Base-by-base conservation (phyloP, 192 early-diverging fungal species). In the Backusella morwellensis region DNA sequence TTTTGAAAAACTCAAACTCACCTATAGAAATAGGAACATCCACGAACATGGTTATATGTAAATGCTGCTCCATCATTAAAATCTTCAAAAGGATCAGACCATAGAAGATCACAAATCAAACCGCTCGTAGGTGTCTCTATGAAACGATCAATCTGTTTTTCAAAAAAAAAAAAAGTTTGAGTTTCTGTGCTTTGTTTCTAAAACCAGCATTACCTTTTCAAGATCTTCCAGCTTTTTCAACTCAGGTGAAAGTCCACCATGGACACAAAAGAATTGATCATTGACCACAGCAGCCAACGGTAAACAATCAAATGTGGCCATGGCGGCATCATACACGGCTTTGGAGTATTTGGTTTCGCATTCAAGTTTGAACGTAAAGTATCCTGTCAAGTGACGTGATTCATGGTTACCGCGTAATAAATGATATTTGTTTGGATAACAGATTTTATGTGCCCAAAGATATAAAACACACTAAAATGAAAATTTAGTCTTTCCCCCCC, bases 361-460 rank as follows among this genome's bases (percentile, higher is more conserved):
- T 77, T 92, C 94, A 59, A 96, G 92, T 83, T 99, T 97, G 56
- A 99, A 98, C 17, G 97, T 97, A 81, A 98, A 99, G 68, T 97
- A 92, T 82, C 96, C 93, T 85, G 98, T 98, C 95, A 99, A 97
- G 82, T 96, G 93, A 74, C 95, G 91, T 0, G 95, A 93, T 82
- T 99, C 98, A 85, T 99, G 98, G 85, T 99, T 99, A 29, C 98
- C 98, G 50, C 97, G 92, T 52, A 92, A 91, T 66, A 99, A 78
- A 84, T 91, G 94, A 74, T 98, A 86, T 19, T 83, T 79, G 14
- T 93, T 86, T 11, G 98, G 96, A 77, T 97, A 96, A 74, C 97
- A 84, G 77, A 92, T 83, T 84, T 98, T 97, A 85, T 91, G 94
- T 15, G 96, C 88, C 44, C 96, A 91, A 56, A 99, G 90, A 34